phyloP scores from a whole-genome alignment of 306 rosid genomes.

The Dryas octopetala region DNA sequence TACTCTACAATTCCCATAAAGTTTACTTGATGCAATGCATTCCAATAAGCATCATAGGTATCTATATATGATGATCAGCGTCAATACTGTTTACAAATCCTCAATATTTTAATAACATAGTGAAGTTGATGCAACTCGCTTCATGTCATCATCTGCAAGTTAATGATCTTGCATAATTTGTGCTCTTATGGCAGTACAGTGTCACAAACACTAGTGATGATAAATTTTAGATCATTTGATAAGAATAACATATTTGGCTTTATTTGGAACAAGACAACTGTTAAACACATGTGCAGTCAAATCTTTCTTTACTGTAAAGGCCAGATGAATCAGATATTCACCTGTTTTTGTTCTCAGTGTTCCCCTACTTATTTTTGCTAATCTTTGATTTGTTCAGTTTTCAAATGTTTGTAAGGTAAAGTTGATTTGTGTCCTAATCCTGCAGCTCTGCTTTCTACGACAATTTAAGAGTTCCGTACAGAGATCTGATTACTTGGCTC shows the following conservation, averaged over 20 bases:
- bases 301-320: not conserved
- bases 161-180: not conserved
- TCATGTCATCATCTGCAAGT: not conserved
- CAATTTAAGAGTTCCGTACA: constrained; percentile 80
- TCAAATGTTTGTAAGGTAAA: constrained; percentile 4
- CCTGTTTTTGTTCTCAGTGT: not conserved
- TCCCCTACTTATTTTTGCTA: not conserved
- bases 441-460: constrained; percentile 92
- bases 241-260: too few relatives aligned
- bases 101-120: not conserved
- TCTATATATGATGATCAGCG: not conserved
- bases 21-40: too few relatives aligned
- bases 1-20: not conserved
- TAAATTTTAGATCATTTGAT: too few relatives aligned
- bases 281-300: not conserved
- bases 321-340: not conserved
- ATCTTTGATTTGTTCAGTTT: constrained; percentile 1
- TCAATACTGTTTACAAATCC: not conserved
- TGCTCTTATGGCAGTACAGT: not conserved
- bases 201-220: not conserved
- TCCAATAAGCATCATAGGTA: not conserved
- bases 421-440: constrained; percentile 29
- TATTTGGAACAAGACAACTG: not conserved
- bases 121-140: not conserved
- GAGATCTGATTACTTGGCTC: constrained; percentile 91